phyloP scores from a whole-genome alignment of 1,139 yeast species.

The Suhomyces ambrosiae region DNA sequence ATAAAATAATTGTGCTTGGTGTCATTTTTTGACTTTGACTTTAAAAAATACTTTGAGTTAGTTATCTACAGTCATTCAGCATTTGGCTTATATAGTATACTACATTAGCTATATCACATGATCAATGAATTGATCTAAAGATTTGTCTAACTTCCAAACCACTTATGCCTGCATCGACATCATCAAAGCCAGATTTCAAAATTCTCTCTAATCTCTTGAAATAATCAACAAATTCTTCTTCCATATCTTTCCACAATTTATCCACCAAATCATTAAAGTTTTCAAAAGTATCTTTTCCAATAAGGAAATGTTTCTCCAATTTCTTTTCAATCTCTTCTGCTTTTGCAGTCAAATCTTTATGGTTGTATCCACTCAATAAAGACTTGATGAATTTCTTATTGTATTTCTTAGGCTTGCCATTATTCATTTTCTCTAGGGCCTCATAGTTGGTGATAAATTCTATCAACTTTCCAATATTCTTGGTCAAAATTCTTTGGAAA shows the following conservation, averaged over 20 bases:
- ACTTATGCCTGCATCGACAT: slow-evolving; percentile 40
- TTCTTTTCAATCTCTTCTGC: slow-evolving; percentile 58
- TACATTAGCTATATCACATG: too few species aligned
- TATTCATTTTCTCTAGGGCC: slow-evolving; percentile 45
- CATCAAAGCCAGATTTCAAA: slow-evolving; percentile 42
- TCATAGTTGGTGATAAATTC: slow-evolving; percentile 70
- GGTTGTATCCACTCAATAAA: slow-evolving; percentile 56
- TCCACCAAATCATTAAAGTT: slow-evolving; percentile 41
- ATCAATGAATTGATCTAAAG: slow-evolving; percentile 17
- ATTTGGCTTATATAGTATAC: too few species aligned
- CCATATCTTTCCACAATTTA: slow-evolving; percentile 48
- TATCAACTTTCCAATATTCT: slow-evolving; percentile 60
- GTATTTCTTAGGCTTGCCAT: slow-evolving; percentile 63
- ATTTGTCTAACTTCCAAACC: slow-evolving; percentile 38
- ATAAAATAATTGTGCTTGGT: too few species aligned
- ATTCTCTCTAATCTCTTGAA: slow-evolving; percentile 43
- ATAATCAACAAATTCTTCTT: slow-evolving; percentile 35
- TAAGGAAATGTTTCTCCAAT: slow-evolving; percentile 59
- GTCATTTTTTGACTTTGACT: too few species aligned
- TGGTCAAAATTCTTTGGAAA: slow-evolving; percentile 49
- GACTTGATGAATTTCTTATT: slow-evolving; percentile 61
- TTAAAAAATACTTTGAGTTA: too few species aligned
- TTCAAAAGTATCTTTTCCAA: slow-evolving; percentile 47
- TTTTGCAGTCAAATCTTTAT: slow-evolving; percentile 58
- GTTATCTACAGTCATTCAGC: background rate